A percentile compares a stretch with the other conserved stretches of the same genome.
phyloP scores from a whole-genome alignment of 106 monocot species.

The Phalaenopsis aphrodite region DNA sequence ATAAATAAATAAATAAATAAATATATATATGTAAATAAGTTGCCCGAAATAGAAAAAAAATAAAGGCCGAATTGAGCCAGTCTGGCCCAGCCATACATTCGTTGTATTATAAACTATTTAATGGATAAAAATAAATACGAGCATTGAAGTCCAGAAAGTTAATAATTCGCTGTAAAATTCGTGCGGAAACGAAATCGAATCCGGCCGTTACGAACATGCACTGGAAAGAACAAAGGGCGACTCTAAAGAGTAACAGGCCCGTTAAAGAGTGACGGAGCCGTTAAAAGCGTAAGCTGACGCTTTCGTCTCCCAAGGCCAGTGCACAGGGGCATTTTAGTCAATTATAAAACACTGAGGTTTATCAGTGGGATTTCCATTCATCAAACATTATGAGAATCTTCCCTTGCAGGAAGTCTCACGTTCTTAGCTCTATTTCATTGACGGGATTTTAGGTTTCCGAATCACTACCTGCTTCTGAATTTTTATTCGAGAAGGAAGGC shows the following conservation, averaged over 20 bases:
- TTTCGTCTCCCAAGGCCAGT: background rate
- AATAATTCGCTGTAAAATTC: background rate
- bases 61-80: no score
- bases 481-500: background rate
- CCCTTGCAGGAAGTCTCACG: background rate
- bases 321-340: conserved; percentile 4
- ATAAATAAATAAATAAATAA: no score
- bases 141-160: no score
- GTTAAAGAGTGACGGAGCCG: conserved; percentile 13
- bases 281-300: background rate
- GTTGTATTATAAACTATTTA: no score
- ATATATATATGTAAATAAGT: no score
- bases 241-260: conserved; percentile 6
- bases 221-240: no score
- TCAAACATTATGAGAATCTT: background rate
- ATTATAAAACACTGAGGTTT: background rate
- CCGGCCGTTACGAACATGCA: background rate
- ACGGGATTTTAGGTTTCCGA: background rate
- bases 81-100: no score
- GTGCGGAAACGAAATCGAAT: conserved; percentile 1
- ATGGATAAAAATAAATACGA: no score
- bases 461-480: background rate
- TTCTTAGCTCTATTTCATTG: background rate
- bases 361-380: conserved; percentile 10
- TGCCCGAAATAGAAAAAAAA: no score